Percentiles rank a stretch among this genome's conserved stretches.
phyloP scores from a whole-genome alignment of 495 filamentous ascomycete genomes.

The Penicillium paradoxum region DNA sequence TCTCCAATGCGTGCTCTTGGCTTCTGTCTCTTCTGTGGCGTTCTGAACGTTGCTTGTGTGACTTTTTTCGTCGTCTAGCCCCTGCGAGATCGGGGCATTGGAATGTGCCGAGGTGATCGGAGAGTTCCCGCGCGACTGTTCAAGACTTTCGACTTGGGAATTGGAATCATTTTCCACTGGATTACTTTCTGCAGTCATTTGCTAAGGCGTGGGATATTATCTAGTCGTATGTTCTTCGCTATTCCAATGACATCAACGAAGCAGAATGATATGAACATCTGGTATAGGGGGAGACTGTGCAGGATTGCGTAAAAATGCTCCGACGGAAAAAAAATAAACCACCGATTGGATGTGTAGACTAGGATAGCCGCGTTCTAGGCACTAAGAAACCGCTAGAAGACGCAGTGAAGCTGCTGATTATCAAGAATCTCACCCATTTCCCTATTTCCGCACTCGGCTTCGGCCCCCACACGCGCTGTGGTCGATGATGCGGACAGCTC shows the following conservation, averaged over 20 bases:
- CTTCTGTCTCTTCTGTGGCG: not conserved
- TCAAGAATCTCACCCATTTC: not conserved
- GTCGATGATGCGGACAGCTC: not conserved
- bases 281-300: not conserved
- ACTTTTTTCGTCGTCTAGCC: not conserved
- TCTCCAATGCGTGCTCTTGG: not conserved
- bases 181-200: not conserved
- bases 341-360: not conserved
- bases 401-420: not conserved
- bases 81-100: not conserved
- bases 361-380: not conserved
- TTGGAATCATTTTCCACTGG: not conserved
- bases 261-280: not conserved
- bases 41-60: not conserved
- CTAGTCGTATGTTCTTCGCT: not conserved
- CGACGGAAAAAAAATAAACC: not conserved
- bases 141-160: not conserved
- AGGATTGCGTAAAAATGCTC: not conserved
- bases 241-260: not conserved
- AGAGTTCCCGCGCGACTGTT: not conserved
- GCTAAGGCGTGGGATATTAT: not conserved
- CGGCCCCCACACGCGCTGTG: not conserved
- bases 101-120: slow-evolving; percentile 2
- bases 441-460: slow-evolving; percentile 1
- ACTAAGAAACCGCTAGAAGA: not conserved